phyloP scores from a whole-genome alignment of 441 rosid genomes.

The Populus hybrid region DNA sequence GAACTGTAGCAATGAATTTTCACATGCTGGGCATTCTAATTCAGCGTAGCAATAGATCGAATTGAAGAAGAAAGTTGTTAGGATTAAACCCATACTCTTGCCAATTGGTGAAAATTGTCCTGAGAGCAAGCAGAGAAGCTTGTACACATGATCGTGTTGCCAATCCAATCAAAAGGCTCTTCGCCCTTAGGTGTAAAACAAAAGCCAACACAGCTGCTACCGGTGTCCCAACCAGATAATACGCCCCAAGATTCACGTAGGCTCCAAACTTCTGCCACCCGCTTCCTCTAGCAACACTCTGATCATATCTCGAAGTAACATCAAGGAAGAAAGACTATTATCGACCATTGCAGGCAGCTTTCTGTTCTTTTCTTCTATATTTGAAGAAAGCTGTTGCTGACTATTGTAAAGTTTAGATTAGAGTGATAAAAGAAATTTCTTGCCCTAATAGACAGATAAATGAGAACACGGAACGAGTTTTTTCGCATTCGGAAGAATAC shows the following conservation, averaged over 20 bases:
- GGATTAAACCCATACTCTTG: constrained; percentile 20
- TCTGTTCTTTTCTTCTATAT: background rate
- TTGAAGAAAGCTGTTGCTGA: background rate
- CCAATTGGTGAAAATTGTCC: constrained; percentile 28
- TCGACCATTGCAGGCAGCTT: background rate
- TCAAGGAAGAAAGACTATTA: background rate
- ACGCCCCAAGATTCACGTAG: constrained; percentile 38
- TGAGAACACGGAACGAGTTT: constrained; percentile 14
- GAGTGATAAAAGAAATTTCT: background rate
- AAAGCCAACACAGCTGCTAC: constrained; percentile 32
- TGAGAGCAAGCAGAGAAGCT: constrained; percentile 27
- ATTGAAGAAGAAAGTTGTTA: background rate
- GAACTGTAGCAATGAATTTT: background rate
- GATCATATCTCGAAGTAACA: background rate
- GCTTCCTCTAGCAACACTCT: constrained; percentile 30
- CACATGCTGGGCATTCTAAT: background rate
- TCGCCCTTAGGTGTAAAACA: constrained; percentile 28
- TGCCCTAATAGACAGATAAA: background rate
- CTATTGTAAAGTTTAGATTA: background rate
- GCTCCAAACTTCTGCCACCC: constrained; percentile 47
- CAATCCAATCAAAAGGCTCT: constrained; percentile 45
- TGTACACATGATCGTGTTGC: constrained; percentile 33
- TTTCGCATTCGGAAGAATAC: constrained; percentile 22
- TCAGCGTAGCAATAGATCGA: background rate
- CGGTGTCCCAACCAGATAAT: constrained; percentile 37